These are phyloP conservation scores for Pezicula radicicola DNA, from an alignment of 2,329 filamentous ascomycete species.

Conservation along the genomic window DNA sequence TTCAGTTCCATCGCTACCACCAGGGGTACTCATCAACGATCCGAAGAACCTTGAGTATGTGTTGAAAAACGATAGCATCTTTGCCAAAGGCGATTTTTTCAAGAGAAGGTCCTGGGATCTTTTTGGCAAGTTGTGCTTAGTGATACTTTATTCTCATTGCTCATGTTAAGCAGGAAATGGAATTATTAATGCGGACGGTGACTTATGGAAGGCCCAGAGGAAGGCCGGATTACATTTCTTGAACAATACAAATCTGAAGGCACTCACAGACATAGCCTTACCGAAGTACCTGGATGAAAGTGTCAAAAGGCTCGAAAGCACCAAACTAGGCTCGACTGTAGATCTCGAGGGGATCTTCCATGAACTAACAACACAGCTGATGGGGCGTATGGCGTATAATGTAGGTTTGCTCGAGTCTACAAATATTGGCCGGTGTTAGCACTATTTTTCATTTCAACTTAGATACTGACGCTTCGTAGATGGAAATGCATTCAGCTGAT, in stretches of 20 bases:
- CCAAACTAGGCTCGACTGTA: conserved; percentile 29
- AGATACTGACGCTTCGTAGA: conserved; percentile 32
- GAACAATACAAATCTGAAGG: conserved; percentile 52
- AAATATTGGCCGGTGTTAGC: background rate
- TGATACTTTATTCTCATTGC: background rate
- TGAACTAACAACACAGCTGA: conserved; percentile 61
- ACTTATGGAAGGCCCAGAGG: conserved; percentile 59
- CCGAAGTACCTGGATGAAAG: conserved; percentile 49
- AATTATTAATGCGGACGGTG: conserved; percentile 65
- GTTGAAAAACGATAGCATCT: conserved; percentile 56
- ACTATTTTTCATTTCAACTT: conserved; percentile 2
- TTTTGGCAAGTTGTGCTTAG: conserved; percentile 42
- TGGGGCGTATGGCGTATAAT: conserved; percentile 67
- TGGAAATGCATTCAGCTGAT: conserved; percentile 62
- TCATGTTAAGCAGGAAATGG: conserved; percentile 45
- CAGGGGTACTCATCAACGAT: conserved; percentile 60
- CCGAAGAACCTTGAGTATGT: conserved; percentile 61
- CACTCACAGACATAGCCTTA: conserved; percentile 54
- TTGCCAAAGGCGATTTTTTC: conserved; percentile 62
- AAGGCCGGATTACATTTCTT: conserved; percentile 60
- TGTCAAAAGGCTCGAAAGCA: conserved; percentile 33
- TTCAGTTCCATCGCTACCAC: conserved; percentile 58
- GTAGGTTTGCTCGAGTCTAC: conserved; percentile 22
- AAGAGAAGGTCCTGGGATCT: conserved; percentile 58
- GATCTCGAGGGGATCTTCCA: conserved; percentile 60